phyloP scores from a whole-genome alignment of 345 rosid species.

The Sonneratia caseolaris region DNA sequence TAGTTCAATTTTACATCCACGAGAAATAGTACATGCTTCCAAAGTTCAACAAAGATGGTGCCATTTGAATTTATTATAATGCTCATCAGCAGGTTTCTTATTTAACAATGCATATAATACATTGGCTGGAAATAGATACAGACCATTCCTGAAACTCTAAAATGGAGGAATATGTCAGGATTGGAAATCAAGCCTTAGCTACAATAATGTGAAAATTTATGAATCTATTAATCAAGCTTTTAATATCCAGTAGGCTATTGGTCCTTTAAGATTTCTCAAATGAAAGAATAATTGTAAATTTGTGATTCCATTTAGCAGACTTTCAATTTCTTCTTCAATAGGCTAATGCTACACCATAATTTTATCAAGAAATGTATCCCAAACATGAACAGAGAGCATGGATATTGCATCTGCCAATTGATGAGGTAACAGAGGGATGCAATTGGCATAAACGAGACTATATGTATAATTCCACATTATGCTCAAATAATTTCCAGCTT shows the following conservation, averaged over 20 bases:
- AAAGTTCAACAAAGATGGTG: neutral
- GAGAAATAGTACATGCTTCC: neutral
- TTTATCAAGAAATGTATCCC: neutral
- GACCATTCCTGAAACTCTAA: neutral
- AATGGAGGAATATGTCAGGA: neutral
- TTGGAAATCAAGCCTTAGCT: neutral
- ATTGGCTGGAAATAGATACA: neutral
- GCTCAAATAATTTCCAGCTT: neutral
- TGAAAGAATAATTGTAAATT: neutral
- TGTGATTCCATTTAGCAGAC: neutral
- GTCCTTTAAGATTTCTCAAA: neutral
- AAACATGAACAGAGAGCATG: neutral
- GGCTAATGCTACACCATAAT: neutral
- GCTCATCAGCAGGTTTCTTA: neutral
- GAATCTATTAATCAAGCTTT: neutral
- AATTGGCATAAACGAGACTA: neutral
- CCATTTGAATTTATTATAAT: neutral
- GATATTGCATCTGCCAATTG: neutral
- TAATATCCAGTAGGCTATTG: neutral
- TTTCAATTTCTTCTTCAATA: neutral
- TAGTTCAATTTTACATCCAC: neutral
- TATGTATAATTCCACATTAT: neutral
- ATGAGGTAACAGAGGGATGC: neutral
- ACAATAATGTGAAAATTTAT: neutral
- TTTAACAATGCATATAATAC: neutral